Evolutionary conservation across 169 alveolate species (phyloP).

Genomic region (Perkinsus chesapeaki): DNA sequence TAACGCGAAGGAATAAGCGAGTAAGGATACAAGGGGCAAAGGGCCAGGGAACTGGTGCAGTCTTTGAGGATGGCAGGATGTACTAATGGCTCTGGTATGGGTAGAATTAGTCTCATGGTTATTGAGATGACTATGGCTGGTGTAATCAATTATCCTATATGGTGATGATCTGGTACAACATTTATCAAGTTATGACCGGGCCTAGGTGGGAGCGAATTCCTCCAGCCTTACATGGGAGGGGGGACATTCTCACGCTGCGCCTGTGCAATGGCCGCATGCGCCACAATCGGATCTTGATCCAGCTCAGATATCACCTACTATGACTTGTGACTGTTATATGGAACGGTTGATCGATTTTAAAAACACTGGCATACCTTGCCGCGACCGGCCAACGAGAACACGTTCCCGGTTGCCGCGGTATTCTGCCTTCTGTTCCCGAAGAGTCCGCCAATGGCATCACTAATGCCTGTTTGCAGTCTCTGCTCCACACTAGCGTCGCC

Average conservation of each 20-base stretch:
- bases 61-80: too few relatives aligned
- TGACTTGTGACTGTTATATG: background rate
- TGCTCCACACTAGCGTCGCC: background rate
- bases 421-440: background rate
- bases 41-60: too few relatives aligned
- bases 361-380: background rate
- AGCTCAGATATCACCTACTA: background rate
- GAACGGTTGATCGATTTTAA: background rate
- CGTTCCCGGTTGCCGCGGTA: background rate
- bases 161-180: too few relatives aligned
- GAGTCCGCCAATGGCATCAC: background rate
- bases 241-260: background rate
- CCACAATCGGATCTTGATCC: constrained; percentile 9
- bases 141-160: too few relatives aligned
- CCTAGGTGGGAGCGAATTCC: too few relatives aligned
- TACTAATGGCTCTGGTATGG: too few relatives aligned
- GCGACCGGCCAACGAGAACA: background rate
- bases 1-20: background rate
- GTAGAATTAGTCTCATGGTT: too few relatives aligned
- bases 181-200: too few relatives aligned
- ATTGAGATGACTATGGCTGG: too few relatives aligned
- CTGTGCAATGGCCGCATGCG: background rate
- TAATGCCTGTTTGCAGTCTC: background rate
- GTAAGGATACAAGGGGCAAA: too few relatives aligned
- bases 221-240: background rate